These are phyloP conservation scores for Ottelia alismoides DNA, from an alignment of 106 monocot genomes.

Conservation along the genomic window DNA sequence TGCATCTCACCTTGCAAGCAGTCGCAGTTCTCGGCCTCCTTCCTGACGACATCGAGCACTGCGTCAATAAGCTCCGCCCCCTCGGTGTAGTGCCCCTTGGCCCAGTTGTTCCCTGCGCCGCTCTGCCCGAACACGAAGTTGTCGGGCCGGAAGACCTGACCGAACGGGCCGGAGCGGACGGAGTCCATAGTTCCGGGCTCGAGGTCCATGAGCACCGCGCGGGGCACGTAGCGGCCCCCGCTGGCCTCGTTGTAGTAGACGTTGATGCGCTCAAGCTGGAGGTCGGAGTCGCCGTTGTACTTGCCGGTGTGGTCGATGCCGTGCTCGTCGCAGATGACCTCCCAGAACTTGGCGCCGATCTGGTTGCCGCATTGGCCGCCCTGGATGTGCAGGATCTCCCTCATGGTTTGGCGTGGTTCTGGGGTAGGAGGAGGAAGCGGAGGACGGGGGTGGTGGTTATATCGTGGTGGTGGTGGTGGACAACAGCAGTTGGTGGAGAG, in stretches of 20 bases:
- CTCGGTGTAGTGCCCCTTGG: conserved; percentile 9
- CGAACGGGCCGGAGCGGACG: conserved; percentile 5
- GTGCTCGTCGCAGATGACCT: conserved; percentile 75
- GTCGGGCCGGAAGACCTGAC: conserved; percentile 4
- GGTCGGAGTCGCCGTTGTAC: conserved; percentile 34
- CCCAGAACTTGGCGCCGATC: conserved; percentile 86
- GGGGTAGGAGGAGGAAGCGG: too few relatives aligned
- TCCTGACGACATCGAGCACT: too few relatives aligned
- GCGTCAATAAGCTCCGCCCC: conserved; percentile 8
- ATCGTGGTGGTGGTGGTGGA: too few relatives aligned
- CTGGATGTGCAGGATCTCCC: conserved; percentile 71
- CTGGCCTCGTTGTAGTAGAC: conserved; percentile 5
- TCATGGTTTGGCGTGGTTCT: too few relatives aligned
- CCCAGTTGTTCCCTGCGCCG: conserved; percentile 8
- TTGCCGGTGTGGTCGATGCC: conserved; percentile 56
- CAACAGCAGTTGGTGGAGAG: too few relatives aligned
- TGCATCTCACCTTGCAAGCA: too few relatives aligned
- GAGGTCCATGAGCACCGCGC: conserved; percentile 2
- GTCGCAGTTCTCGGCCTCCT: too few relatives aligned
- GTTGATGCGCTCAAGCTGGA: conserved; percentile 3
- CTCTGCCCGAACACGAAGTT: conserved; percentile 6
- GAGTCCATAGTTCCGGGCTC: conserved; percentile 1
- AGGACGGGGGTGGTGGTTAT: too few relatives aligned
- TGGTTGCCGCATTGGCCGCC: conserved; percentile 84
- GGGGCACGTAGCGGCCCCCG: conserved; percentile 1